Conservation (phyloP, 1,284 basidiomycete species). For the Bjerkandera adusta region DNA sequence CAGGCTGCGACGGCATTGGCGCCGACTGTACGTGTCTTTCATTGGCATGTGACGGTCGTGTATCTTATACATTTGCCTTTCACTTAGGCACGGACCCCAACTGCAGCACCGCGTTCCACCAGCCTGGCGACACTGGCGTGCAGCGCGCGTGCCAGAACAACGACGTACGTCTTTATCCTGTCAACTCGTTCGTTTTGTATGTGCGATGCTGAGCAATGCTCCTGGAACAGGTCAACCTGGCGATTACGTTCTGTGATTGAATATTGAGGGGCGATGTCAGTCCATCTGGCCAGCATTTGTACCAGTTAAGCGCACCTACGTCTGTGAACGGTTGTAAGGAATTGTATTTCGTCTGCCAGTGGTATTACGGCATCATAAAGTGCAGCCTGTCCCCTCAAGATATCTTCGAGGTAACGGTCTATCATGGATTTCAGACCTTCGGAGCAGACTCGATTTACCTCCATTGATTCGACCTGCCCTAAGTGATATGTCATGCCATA, state of each 20-base stretch:
- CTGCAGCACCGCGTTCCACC: conserved; percentile 39
- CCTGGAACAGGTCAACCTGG: conserved; percentile 27
- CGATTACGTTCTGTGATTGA: conserved; percentile 35
- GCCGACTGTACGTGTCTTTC: conserved; percentile 1
- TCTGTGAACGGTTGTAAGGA: no score
- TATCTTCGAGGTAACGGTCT: no score
- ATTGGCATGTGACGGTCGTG: neutral
- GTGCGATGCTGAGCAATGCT: neutral
- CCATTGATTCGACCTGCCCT: no score
- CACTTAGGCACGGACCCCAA: conserved; percentile 24
- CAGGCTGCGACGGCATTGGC: conserved; percentile 31
- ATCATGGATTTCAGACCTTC: no score
- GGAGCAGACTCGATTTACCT: no score
- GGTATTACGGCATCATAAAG: no score
- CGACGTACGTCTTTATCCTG: conserved; percentile 19
- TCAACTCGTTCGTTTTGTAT: neutral
- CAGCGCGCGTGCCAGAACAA: conserved; percentile 36
- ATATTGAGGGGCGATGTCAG: no score
- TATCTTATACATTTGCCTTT: conserved; percentile 2
- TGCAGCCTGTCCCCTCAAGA: no score
- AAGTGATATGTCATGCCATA: no score
- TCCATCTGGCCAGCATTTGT: no score
- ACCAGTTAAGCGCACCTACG: no score
- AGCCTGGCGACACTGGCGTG: conserved; percentile 36
- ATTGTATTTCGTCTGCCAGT: no score